Conservation (phyloP, 345 rosid genomes). For the Heritiera littoralis region DNA sequence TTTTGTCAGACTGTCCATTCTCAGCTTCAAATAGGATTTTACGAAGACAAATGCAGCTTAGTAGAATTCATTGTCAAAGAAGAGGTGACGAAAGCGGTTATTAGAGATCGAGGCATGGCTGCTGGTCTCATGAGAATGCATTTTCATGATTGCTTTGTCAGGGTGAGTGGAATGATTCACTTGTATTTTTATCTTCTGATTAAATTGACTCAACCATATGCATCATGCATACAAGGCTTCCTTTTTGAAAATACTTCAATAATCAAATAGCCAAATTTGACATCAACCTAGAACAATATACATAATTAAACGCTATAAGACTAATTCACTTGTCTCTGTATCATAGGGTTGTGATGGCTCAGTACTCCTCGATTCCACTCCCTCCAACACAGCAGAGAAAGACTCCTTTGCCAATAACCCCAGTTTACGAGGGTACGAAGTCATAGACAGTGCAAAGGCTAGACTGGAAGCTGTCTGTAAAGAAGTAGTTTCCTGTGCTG, state of each 20-base stretch:
- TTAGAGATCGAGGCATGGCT: constrained; percentile 40
- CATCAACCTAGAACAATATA: not conserved
- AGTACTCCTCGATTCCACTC: constrained; percentile 44
- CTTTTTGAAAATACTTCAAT: not conserved
- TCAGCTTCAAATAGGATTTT: constrained; percentile 50
- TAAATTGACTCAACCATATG: not conserved
- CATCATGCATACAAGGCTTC: not conserved
- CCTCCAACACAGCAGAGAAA: constrained; percentile 51
- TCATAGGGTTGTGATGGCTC: constrained; percentile 62
- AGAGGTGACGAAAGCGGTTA: constrained; percentile 39
- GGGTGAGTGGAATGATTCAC: constrained; percentile 33
- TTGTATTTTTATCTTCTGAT: not conserved
- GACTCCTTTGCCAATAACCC: constrained; percentile 48
- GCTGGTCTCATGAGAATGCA: constrained; percentile 59
- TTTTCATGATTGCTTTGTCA: constrained; percentile 64
- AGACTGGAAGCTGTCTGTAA: constrained; percentile 40
- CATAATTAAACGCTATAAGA: not conserved
- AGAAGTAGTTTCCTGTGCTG: constrained; percentile 64
- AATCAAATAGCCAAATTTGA: not conserved
- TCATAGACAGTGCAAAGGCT: constrained; percentile 49
- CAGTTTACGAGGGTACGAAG: constrained; percentile 53
- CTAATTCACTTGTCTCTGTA: not conserved
- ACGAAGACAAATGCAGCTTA: constrained; percentile 31
- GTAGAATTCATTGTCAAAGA: constrained; percentile 50
- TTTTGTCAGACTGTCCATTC: constrained; percentile 30